phyloP scores from a whole-genome alignment of 768 basidiomycete genomes.

The Pleurotus djamor region DNA sequence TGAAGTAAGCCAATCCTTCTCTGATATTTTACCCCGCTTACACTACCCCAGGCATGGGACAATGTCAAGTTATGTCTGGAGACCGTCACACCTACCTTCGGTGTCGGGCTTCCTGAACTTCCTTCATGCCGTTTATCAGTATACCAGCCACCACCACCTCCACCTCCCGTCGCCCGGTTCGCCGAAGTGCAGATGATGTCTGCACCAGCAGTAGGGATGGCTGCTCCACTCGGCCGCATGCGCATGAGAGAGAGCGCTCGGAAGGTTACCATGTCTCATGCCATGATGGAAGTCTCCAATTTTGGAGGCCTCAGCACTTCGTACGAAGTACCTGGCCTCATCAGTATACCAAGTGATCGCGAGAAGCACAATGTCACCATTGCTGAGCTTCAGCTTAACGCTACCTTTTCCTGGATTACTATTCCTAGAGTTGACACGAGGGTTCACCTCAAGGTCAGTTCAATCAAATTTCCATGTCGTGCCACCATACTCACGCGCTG shows the following conservation, averaged over 20 bases:
- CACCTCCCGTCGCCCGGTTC: neutral
- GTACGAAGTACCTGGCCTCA: slow-evolving; percentile 27
- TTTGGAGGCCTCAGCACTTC: slow-evolving; percentile 24
- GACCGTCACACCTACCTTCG: slow-evolving; percentile 19
- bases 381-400: slow-evolving; percentile 24
- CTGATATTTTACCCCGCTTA: too few relatives aligned
- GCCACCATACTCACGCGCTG: too few relatives aligned
- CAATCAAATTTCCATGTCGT: too few relatives aligned
- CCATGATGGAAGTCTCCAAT: neutral
- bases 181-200: neutral
- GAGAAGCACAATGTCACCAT: slow-evolving; percentile 29
- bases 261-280: neutral
- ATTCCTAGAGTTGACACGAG: slow-evolving; percentile 32
- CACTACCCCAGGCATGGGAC: slow-evolving; percentile 14
- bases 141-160: neutral
- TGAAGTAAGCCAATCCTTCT: too few relatives aligned
- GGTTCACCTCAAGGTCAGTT: slow-evolving; percentile 20
- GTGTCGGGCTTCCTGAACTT: slow-evolving; percentile 15
- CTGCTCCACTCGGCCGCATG: too few relatives aligned
- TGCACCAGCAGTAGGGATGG: too few relatives aligned
- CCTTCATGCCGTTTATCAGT: slow-evolving; percentile 14
- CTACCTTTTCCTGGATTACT: slow-evolving; percentile 31
- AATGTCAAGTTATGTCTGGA: slow-evolving; percentile 17
- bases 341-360: slow-evolving; percentile 28
- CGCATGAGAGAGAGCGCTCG: neutral